These are phyloP conservation scores for Santalum album DNA, from an alignment of 164 flowering plant species.

Conservation along the genomic window DNA sequence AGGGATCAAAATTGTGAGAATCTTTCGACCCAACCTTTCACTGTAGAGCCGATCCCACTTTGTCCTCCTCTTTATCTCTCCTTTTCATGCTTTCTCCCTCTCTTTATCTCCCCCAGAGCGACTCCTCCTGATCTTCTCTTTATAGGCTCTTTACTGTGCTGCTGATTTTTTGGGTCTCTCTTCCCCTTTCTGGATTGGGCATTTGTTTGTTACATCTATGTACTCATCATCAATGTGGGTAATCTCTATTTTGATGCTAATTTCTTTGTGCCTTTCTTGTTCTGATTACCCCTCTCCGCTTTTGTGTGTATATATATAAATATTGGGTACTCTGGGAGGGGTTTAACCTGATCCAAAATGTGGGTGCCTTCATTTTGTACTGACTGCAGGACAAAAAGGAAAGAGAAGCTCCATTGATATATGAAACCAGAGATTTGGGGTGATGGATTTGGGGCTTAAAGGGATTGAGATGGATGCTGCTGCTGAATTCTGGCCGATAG, in stretches of 20 bases:
- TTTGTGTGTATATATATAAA: too few relatives aligned
- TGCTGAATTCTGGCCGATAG: constrained; percentile 36
- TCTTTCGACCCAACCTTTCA: constrained; percentile 24
- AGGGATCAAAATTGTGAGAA: constrained; percentile 21
- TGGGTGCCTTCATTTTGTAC: neutral
- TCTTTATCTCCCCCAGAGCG: neutral
- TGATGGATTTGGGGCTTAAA: constrained; percentile 8
- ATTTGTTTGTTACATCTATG: too few relatives aligned
- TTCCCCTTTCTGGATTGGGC: too few relatives aligned
- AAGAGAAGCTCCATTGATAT: constrained; percentile 3
- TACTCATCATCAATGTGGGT: too few relatives aligned
- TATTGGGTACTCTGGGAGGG: too few relatives aligned
- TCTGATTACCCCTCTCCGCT: too few relatives aligned
- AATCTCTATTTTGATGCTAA: too few relatives aligned
- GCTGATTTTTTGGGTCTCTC: too few relatives aligned
- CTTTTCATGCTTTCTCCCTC: neutral
- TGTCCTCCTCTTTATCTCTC: neutral
- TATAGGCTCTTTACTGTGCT: constrained; percentile 9
- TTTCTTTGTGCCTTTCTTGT: too few relatives aligned
- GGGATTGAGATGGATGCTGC: constrained; percentile 19
- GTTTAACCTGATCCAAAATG: too few relatives aligned
- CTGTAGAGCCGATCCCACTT: constrained; percentile 21
- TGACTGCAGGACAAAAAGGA: constrained; percentile 18
- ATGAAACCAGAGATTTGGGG: constrained; percentile 9
- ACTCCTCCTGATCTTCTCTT: too few relatives aligned